Percentiles rank a stretch among this genome's conserved stretches.
These are phyloP conservation scores for Penicillium pulvis DNA, from an alignment of 495 filamentous ascomycete genomes.

Conservation along the genomic window DNA sequence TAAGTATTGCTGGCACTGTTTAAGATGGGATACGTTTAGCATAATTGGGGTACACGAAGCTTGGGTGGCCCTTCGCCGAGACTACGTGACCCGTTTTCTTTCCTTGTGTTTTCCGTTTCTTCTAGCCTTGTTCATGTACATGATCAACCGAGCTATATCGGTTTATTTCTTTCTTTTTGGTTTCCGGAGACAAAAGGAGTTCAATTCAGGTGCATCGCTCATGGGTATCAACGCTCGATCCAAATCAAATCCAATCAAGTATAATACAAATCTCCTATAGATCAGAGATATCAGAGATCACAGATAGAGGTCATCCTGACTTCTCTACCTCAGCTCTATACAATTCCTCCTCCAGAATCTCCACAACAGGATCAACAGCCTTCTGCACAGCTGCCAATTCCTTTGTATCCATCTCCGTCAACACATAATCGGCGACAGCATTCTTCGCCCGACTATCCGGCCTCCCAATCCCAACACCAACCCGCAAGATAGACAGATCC, in stretches of 20 bases:
- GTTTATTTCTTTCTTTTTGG: background rate
- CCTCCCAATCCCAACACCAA: slow-evolving; percentile 75
- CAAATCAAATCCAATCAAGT: background rate
- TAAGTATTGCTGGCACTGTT: slow-evolving; percentile 86
- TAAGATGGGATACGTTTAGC: slow-evolving; percentile 27
- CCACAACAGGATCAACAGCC: slow-evolving; percentile 52
- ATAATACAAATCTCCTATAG: background rate
- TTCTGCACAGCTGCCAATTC: slow-evolving; percentile 53
- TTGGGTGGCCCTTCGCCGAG: background rate
- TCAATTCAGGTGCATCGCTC: slow-evolving; percentile 7
- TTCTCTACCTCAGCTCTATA: slow-evolving; percentile 19
- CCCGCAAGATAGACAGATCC: slow-evolving; percentile 46
- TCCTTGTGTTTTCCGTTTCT: background rate
- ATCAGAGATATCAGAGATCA: background rate
- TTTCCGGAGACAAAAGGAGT: slow-evolving; percentile 8
- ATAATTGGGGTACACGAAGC: background rate
- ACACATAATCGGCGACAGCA: slow-evolving; percentile 66
- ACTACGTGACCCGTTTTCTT: background rate
- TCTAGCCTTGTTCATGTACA: background rate
- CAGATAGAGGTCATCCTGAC: background rate
- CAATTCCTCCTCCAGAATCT: slow-evolving; percentile 50
- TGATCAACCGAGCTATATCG: background rate
- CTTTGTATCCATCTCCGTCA: slow-evolving; percentile 58
- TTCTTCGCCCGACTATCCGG: slow-evolving; percentile 57
- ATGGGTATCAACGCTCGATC: slow-evolving; percentile 22